Evolutionary conservation across 2,329 filamentous ascomycete species (phyloP).

Genomic region (Exophiala calicioides): DNA sequence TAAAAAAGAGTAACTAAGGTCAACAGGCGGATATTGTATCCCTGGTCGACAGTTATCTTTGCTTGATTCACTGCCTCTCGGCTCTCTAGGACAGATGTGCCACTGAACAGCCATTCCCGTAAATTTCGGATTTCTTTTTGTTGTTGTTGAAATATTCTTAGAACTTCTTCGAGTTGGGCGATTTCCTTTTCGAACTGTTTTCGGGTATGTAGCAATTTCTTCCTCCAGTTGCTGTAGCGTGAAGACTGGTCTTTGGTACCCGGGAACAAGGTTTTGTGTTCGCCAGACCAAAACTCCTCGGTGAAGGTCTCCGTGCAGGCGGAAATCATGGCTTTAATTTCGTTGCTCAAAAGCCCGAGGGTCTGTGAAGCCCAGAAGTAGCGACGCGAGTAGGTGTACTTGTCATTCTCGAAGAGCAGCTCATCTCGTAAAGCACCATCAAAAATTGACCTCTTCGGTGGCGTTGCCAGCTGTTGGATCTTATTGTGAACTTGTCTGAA

Average conservation of each 20-base stretch:
- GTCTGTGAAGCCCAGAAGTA: slow-evolving; percentile 36
- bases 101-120: slow-evolving; percentile 63
- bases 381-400: slow-evolving; percentile 32
- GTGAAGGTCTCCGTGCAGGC: slow-evolving; percentile 32
- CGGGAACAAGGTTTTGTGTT: slow-evolving; percentile 32
- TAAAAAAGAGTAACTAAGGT: slow-evolving; percentile 47
- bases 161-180: slow-evolving; percentile 60
- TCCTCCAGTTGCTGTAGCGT: slow-evolving; percentile 32
- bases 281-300: slow-evolving; percentile 32
- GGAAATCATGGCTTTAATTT: slow-evolving; percentile 33
- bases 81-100: slow-evolving; percentile 61
- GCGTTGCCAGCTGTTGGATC: slow-evolving; percentile 61
- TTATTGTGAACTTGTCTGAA: slow-evolving; percentile 59
- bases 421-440: slow-evolving; percentile 28
- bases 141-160: slow-evolving; percentile 58
- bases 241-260: slow-evolving; percentile 29
- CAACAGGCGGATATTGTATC: slow-evolving; percentile 47
- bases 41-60: slow-evolving; percentile 57
- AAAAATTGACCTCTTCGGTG: slow-evolving; percentile 46
- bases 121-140: slow-evolving; percentile 50
- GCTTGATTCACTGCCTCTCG: slow-evolving; percentile 60
- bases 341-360: slow-evolving; percentile 32
- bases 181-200: slow-evolving; percentile 32
- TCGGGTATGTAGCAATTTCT: slow-evolving; percentile 29
- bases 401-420: slow-evolving; percentile 30